These are phyloP conservation scores for Fusarium chaquense DNA, from an alignment of 2,329 filamentous ascomycete species.

Conservation along the genomic window DNA sequence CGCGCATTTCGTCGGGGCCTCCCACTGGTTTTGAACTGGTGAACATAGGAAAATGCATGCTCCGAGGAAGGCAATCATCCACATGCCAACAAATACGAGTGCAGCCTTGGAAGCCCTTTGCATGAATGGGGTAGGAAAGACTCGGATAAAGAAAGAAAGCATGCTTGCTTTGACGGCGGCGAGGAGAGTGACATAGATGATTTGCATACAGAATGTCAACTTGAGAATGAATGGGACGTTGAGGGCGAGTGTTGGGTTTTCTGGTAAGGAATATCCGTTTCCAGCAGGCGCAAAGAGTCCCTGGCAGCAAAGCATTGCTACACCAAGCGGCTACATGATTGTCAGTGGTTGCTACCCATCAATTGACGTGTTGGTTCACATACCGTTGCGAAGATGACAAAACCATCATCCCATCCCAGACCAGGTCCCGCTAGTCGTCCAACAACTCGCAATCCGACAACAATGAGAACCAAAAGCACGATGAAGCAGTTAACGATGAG, in stretches of 20 bases:
- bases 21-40: constrained; percentile 59
- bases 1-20: constrained; percentile 49
- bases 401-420: constrained; percentile 50
- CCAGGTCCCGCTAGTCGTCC: constrained; percentile 50
- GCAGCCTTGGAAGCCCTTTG: constrained; percentile 49
- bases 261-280: constrained; percentile 41
- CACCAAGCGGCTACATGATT: constrained; percentile 40
- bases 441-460: constrained; percentile 46
- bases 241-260: constrained; percentile 26
- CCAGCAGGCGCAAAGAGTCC: constrained; percentile 46
- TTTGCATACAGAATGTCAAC: constrained; percentile 48
- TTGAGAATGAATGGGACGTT: constrained; percentile 48
- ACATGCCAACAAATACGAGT: constrained; percentile 54
- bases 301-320: constrained; percentile 47
- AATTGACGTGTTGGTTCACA: not conserved
- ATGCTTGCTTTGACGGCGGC: constrained; percentile 47
- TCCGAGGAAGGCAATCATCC: constrained; percentile 58
- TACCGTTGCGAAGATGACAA: constrained; percentile 48
- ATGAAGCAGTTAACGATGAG: constrained; percentile 50
- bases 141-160: constrained; percentile 47
- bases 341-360: constrained; percentile 13
- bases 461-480: constrained; percentile 48
- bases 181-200: constrained; percentile 44
- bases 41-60: constrained; percentile 60
- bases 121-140: constrained; percentile 46